Conservation (phyloP, 352 stramenopile genomes). For the Globisporangium acanthophoron region DNA sequence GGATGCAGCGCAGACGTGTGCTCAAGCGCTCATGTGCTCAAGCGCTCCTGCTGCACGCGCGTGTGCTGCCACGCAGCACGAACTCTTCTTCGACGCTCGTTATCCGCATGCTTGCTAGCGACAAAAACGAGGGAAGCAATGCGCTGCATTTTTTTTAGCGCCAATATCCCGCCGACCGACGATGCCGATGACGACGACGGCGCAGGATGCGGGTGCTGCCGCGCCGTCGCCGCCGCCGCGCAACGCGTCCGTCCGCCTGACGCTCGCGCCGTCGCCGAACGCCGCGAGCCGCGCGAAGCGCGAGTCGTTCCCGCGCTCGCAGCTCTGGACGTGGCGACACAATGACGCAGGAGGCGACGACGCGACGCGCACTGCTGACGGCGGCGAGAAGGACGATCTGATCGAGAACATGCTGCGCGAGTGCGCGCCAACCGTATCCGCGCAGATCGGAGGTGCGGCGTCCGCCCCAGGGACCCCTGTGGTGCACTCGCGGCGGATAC, state of each 20-base stretch:
- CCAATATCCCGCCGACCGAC: too few species aligned
- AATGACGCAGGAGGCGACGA: background rate
- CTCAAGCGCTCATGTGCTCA: too few species aligned
- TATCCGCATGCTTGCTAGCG: too few species aligned
- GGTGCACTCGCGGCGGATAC: constrained; percentile 6
- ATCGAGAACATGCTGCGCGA: constrained; percentile 57
- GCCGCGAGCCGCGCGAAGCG: constrained; percentile 15
- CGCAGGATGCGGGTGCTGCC: background rate
- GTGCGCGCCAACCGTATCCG: constrained; percentile 21
- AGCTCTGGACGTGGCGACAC: constrained; percentile 56
- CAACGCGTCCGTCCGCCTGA: background rate
- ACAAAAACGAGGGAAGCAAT: too few species aligned
- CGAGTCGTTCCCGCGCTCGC: constrained; percentile 44
- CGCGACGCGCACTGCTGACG: background rate
- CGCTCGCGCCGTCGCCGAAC: constrained; percentile 6
- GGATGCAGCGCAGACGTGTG: too few species aligned
- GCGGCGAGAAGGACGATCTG: constrained; percentile 27
- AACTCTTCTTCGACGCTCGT: too few species aligned
- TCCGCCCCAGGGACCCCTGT: constrained; percentile 7
- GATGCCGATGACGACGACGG: background rate
- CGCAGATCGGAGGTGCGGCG: background rate
- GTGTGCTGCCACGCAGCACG: too few species aligned
- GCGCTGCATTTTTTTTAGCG: too few species aligned
- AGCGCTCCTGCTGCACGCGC: too few species aligned
- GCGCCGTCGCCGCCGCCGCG: background rate